phyloP scores from a whole-genome alignment of 257 asterid species.

The Coffea eugenioides region DNA sequence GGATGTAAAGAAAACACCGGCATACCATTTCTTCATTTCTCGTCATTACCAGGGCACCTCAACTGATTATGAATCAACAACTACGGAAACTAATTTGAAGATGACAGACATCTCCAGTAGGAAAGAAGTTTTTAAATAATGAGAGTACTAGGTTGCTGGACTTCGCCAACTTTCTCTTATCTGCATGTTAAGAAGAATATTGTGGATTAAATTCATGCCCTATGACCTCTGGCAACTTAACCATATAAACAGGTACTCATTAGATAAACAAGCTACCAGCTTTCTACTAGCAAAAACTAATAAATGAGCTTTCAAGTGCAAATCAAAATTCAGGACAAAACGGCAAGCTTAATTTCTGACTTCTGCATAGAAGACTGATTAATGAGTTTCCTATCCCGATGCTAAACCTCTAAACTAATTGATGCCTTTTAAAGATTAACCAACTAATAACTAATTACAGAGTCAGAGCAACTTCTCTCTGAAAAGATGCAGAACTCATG shows the following conservation, averaged over 20 bases:
- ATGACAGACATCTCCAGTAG: not conserved
- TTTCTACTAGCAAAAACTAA: not conserved
- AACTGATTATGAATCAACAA: conserved; percentile 26
- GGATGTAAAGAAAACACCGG: conserved; percentile 57
- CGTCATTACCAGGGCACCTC: conserved; percentile 35
- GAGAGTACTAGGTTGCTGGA: not conserved
- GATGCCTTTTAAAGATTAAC: not conserved
- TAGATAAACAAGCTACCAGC: not conserved
- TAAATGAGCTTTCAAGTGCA: not conserved
- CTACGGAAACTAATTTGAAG: conserved; percentile 19
- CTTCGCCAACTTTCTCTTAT: not conserved
- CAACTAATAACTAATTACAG: not conserved
- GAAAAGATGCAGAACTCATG: not conserved
- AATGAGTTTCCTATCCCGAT: not conserved
- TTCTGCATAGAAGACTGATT: not conserved
- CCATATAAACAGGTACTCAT: not conserved
- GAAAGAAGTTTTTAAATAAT: too few species aligned
- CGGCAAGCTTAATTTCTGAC: not conserved
- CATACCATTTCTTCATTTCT: conserved; percentile 89
- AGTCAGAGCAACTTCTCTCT: too few species aligned
- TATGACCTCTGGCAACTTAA: not conserved
- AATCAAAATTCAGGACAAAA: not conserved
- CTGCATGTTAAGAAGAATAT: not conserved
- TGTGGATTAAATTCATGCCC: not conserved
- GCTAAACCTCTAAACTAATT: not conserved